Conservation (phyloP, 495 filamentous ascomycete species). For the Apiosordaria backusii region DNA sequence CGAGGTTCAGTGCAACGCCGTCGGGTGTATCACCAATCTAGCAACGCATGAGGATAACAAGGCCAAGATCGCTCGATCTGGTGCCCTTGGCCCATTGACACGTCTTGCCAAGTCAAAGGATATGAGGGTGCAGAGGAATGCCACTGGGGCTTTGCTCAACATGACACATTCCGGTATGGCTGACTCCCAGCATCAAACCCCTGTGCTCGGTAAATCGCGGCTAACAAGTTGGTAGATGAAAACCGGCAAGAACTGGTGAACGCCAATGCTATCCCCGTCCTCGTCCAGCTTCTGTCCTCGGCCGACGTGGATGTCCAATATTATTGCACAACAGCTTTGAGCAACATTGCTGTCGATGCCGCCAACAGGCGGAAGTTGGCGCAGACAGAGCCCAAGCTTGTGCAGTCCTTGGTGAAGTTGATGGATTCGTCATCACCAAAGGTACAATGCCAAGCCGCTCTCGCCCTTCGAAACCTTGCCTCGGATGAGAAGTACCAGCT, state of each 20-base stretch:
- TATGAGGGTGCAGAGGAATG: conserved; percentile 97
- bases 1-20: conserved; percentile 98
- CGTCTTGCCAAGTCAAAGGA: conserved; percentile 94
- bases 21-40: conserved; percentile 96
- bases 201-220: not conserved
- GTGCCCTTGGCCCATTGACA: conserved; percentile 85
- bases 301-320: conserved; percentile 96
- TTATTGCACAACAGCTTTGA: conserved; percentile 96
- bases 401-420: conserved; percentile 88
- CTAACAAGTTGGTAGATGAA: conserved; percentile 63
- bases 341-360: conserved; percentile 95
- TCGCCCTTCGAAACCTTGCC: conserved; percentile 90
- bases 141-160: conserved; percentile 91
- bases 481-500: conserved; percentile 99
- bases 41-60: conserved; percentile 99
- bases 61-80: conserved; percentile 94
- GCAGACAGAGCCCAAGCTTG: conserved; percentile 80
- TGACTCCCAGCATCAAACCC: not conserved
- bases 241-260: conserved; percentile 96
- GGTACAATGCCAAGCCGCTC: conserved; percentile 94
- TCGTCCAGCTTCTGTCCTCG: conserved; percentile 89
- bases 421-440: conserved; percentile 98
- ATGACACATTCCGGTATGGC: conserved; percentile 98
- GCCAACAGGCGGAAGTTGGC: conserved; percentile 87
- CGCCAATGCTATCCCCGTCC: conserved; percentile 91